Conservation (phyloP, 208 protist genomes). For the Crithidia bombi region DNA sequence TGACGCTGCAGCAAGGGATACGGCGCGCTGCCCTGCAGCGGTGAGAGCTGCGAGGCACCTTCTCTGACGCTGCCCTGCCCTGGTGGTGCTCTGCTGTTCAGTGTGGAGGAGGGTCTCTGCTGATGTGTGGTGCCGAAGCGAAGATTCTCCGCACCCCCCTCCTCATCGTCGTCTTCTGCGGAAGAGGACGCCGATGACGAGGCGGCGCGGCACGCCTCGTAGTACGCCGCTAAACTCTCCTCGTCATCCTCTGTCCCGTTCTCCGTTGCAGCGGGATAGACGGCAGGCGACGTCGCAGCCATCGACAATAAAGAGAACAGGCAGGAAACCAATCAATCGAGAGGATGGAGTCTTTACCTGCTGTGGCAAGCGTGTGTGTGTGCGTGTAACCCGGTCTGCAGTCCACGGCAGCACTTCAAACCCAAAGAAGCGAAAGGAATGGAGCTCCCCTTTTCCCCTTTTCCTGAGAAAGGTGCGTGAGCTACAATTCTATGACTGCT, state of each 20-base stretch:
- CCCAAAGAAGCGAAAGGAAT: too few relatives aligned
- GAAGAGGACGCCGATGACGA: slow-evolving; percentile 7
- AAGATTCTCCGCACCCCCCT: not conserved
- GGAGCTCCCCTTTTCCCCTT: too few relatives aligned
- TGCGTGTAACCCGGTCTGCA: too few relatives aligned
- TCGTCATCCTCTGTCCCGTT: slow-evolving; percentile 17
- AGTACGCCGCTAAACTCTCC: slow-evolving; percentile 56
- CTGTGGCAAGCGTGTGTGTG: too few relatives aligned
- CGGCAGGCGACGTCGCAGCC: not conserved
- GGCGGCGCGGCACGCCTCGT: slow-evolving; percentile 39
- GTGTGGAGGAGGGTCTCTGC: not conserved
- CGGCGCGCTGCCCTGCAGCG: slow-evolving; percentile 25
- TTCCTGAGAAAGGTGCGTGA: too few relatives aligned
- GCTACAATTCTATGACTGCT: too few relatives aligned
- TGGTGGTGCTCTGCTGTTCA: not conserved
- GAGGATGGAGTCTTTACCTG: too few relatives aligned
- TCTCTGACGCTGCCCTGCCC: too few relatives aligned
- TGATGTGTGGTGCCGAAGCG: not conserved
- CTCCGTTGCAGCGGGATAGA: not conserved
- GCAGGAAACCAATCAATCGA: too few relatives aligned
- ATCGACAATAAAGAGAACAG: too few relatives aligned
- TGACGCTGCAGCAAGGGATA: slow-evolving; percentile 26
- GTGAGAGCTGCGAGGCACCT: not conserved
- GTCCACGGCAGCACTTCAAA: too few relatives aligned
- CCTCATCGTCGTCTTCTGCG: not conserved